Percentiles rank a stretch among this genome's conserved stretches.
phyloP scores from a whole-genome alignment of 139 green algal genomes.

The Chlamydomonas sphaeroides region DNA sequence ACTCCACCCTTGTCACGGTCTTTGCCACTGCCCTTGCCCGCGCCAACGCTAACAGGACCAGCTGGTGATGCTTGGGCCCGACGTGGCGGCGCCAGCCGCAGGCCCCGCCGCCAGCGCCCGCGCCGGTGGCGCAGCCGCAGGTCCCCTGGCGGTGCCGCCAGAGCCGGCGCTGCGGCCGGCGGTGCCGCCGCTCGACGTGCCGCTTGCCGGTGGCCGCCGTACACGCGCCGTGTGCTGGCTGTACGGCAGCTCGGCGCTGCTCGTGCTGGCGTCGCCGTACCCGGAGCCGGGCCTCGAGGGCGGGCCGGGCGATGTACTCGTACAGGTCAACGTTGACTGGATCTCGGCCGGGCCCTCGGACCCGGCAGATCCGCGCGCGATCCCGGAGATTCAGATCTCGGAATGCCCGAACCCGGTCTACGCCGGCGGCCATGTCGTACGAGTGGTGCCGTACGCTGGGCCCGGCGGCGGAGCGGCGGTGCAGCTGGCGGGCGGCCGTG shows the following conservation, averaged over 20 bases:
- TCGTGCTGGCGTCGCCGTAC: slow-evolving; percentile 54
- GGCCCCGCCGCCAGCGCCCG: neutral
- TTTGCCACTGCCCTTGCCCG: too few relatives aligned
- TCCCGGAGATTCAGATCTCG: neutral
- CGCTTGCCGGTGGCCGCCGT: slow-evolving; percentile 46
- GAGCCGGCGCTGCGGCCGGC: neutral
- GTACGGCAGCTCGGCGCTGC: slow-evolving; percentile 18
- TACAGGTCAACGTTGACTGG: slow-evolving; percentile 30
- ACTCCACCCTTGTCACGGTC: too few relatives aligned
- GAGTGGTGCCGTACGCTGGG: slow-evolving; percentile 16
- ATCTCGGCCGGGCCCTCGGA: slow-evolving; percentile 12
- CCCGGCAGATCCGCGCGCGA: neutral
- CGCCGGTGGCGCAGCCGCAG: neutral
- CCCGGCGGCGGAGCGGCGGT: slow-evolving; percentile 40
- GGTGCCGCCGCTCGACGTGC: neutral
- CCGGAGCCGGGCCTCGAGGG: slow-evolving; percentile 41
- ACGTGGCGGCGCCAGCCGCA: too few relatives aligned
- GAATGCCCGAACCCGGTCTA: slow-evolving; percentile 20
- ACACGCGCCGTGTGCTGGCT: slow-evolving; percentile 43
- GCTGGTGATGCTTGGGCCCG: neutral
- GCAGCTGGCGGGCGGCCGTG: slow-evolving; percentile 35
- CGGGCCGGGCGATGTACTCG: slow-evolving; percentile 45
- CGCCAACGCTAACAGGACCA: neutral
- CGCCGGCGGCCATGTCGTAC: slow-evolving; percentile 22
- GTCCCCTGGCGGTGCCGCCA: too few relatives aligned